phyloP scores from a whole-genome alignment of 306 rosid species.

The Corylus avellana region DNA sequence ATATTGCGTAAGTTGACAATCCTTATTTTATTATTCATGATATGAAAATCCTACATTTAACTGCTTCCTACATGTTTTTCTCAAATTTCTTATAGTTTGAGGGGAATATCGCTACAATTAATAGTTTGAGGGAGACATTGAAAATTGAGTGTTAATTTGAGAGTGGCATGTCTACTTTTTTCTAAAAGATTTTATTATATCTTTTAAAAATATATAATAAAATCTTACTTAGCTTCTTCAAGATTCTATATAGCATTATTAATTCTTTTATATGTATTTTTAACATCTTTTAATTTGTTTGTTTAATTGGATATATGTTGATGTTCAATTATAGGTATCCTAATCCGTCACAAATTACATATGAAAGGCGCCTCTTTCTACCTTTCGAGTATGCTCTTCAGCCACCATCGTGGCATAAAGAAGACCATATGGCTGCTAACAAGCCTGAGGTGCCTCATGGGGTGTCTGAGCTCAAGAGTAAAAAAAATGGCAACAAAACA shows the following conservation, averaged over 20 bases:
- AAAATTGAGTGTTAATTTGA: no score
- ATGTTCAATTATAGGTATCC: conserved; percentile 62
- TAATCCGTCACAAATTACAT: conserved; percentile 85
- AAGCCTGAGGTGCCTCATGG: conserved; percentile 67
- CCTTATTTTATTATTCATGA: conserved; percentile 1
- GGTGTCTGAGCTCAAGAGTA: conserved; percentile 49
- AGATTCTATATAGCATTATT: no score
- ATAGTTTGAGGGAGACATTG: no score
- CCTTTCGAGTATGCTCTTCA: conserved; percentile 96
- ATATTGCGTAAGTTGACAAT: conserved; percentile 83
- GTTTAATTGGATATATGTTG: background rate
- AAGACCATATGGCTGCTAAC: conserved; percentile 14
- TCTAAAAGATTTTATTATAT: no score
- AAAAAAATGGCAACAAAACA: background rate
- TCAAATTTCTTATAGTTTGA: no score
- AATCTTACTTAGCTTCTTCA: no score
- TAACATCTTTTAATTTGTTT: no score
- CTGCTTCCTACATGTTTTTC: background rate
- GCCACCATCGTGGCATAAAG: conserved; percentile 78
- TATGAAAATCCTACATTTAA: background rate
- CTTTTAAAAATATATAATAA: no score
- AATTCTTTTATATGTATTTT: no score
- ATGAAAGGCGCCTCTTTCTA: conserved; percentile 80
- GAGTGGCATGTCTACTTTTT: no score
- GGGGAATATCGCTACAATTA: no score